A percentile compares a stretch with the other conserved stretches of the same genome.
Evolutionary conservation across 2,329 filamentous ascomycete genomes (phyloP).

Genomic region (Mycosphaerella sp.): DNA sequence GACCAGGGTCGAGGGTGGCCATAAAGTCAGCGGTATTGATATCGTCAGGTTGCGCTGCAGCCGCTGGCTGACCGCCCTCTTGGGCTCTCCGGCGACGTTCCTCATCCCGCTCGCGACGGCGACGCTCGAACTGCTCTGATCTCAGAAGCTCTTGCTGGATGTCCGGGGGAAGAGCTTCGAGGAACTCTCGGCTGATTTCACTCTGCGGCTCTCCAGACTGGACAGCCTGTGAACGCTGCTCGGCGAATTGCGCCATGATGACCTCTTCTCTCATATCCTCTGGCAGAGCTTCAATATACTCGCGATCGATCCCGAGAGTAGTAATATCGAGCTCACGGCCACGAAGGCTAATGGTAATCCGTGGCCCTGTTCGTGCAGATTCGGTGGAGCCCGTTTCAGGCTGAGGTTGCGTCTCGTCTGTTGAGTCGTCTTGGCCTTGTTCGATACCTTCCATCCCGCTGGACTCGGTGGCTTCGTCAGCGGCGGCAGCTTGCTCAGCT

Average conservation of each 20-base stretch:
- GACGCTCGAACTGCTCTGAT: conserved; percentile 82
- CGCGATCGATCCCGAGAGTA: conserved; percentile 84
- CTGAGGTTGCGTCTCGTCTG: conserved; percentile 35
- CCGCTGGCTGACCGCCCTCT: conserved; percentile 32
- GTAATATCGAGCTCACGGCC: conserved; percentile 90
- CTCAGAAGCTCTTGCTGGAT: conserved; percentile 85
- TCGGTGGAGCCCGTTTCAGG: conserved; percentile 34
- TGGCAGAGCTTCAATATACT: conserved; percentile 93
- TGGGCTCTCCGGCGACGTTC: conserved; percentile 57
- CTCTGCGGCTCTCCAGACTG: conserved; percentile 66
- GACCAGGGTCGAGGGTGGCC: conserved; percentile 74
- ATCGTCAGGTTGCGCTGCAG: conserved; percentile 55
- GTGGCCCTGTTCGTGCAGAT: conserved; percentile 40
- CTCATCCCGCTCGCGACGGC: conserved; percentile 78
- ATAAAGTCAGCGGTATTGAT: conserved; percentile 93
- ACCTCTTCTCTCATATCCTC: conserved; percentile 96
- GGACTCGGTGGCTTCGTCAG: conserved; percentile 36
- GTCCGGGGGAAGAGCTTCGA: conserved; percentile 85
- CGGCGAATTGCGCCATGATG: conserved; percentile 80
- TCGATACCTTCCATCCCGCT: conserved; percentile 70
- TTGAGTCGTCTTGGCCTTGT: conserved; percentile 36
- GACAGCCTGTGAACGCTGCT: conserved; percentile 70
- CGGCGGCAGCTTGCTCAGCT: conserved; percentile 26
- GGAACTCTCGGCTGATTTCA: conserved; percentile 86
- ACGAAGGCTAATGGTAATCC: conserved; percentile 75